Percentiles rank a stretch among this genome's conserved stretches.
Conservation (phyloP, 2,329 filamentous ascomycete genomes). For the Claviceps quebecensis region DNA sequence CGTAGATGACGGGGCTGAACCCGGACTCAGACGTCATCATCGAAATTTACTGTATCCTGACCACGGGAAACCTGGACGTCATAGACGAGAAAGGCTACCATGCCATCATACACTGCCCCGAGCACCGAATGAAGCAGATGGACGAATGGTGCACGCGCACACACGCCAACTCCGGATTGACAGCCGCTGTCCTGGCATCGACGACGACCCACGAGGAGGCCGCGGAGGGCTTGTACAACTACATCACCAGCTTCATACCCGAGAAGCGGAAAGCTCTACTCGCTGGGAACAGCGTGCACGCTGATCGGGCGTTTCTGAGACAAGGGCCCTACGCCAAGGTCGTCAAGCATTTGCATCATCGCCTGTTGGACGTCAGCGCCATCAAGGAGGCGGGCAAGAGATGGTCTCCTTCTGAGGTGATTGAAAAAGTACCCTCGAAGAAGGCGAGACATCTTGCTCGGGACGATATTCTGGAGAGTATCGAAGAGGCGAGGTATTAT, state of each 20-base stretch:
- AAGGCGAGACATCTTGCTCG: conserved; percentile 65
- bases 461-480: conserved; percentile 89
- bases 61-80: conserved; percentile 62
- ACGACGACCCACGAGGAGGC: conserved; percentile 58
- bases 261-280: conserved; percentile 54
- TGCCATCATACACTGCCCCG: conserved; percentile 59
- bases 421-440: conserved; percentile 56
- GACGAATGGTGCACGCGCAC: conserved; percentile 78
- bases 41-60: conserved; percentile 86
- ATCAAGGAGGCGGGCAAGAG: conserved; percentile 81
- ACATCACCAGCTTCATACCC: conserved; percentile 62
- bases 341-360: conserved; percentile 68
- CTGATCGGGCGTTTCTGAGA: conserved; percentile 69
- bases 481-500: conserved; percentile 80
- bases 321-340: conserved; percentile 60
- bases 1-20: conserved; percentile 69
- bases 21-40: conserved; percentile 70
- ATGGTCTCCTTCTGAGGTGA: conserved; percentile 44
- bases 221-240: conserved; percentile 57
- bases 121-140: conserved; percentile 61
- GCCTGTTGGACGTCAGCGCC: conserved; percentile 81
- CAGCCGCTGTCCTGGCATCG: conserved; percentile 59
- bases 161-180: conserved; percentile 71
- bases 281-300: conserved; percentile 88
- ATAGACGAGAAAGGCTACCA: conserved; percentile 70